Conservation (phyloP, 345 rosid genomes). For the Murraya koenigii region DNA sequence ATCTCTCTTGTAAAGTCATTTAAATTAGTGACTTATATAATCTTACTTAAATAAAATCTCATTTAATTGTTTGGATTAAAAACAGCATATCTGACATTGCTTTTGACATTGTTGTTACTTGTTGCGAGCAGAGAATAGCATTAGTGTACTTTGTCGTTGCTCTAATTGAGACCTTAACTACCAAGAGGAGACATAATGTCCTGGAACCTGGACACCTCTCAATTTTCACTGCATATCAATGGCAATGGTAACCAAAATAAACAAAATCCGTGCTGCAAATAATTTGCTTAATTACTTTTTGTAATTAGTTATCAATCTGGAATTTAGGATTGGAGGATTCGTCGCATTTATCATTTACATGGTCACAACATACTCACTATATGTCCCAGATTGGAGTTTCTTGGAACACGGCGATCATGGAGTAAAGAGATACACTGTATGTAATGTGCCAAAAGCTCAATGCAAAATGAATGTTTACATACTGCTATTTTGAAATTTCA, state of each 20-base stretch:
- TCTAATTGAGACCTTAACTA: slow-evolving; percentile 48
- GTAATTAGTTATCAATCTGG: neutral
- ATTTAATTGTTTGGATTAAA: too few relatives aligned
- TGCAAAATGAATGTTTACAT: neutral
- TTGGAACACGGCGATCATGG: neutral
- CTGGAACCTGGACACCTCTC: slow-evolving; percentile 40
- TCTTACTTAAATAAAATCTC: too few relatives aligned
- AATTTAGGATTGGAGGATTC: slow-evolving; percentile 50
- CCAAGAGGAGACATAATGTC: slow-evolving; percentile 44
- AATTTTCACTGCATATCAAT: slow-evolving; percentile 51
- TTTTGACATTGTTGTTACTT: too few relatives aligned
- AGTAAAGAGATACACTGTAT: slow-evolving; percentile 35
- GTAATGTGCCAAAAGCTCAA: neutral
- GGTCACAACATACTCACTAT: slow-evolving; percentile 44
- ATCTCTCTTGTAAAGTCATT: too few relatives aligned
- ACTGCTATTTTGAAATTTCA: too few relatives aligned
- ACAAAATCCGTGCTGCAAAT: neutral
- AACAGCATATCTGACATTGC: too few relatives aligned
- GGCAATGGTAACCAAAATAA: slow-evolving; percentile 51
- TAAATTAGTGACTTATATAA: too few relatives aligned
- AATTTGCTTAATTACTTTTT: neutral
- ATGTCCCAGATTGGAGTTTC: slow-evolving; percentile 70
- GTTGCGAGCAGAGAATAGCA: slow-evolving; percentile 54
- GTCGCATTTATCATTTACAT: slow-evolving; percentile 52
- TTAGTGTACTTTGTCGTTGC: slow-evolving; percentile 59